Evolutionary conservation across 345 rosid species (phyloP), one percentile per base, ranked within the genome.

Genomic region (Citrus sp.): DNA sequence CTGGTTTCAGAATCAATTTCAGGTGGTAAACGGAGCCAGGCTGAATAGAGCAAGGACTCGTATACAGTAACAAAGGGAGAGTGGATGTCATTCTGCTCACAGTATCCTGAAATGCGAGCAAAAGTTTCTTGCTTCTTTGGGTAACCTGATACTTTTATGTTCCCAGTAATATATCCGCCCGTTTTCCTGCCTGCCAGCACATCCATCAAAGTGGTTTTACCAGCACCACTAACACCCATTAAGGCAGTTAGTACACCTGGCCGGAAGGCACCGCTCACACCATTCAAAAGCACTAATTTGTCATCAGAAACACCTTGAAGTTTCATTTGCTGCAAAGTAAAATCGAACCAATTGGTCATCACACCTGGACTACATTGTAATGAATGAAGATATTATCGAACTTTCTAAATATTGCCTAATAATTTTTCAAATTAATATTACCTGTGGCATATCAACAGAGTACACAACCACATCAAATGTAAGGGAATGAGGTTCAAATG

Each of bases 391-490:
- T 62, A 13, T 28, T 42, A 42, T 42, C 4, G 1, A 42, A 4
- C 16, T 27, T 27, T 27, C 32, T 32, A 62, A 62, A 1, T 6
- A 28, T 28, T 14, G 30, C 16, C 18, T 62, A 25, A 28, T 28
- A 14, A 12, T 74, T 87, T 89, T 66, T 6, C 74, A 73, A 73
- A 22, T 64, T 60, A 77, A 78, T 27, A 21, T 49, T 87, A 92
- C 93, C 92, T 80, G 82, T 14, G 97, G 94, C 93, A 92, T 89
- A 77, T 89, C 94, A 49, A 92, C 93, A 3, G 93, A 86, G 81
- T 92, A 92, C 25, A 58, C 46, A 72, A 92, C 73, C 30, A 86
- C 80, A 79, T 91, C 88, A 51, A 92, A 92, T 27, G 92, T 86
- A 35, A 92, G 80, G 25, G 88, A 88, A 82, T 86, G 89, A 68